Evolutionary conservation across 495 filamentous ascomycete genomes (phyloP).

Genomic region (Trichoderma parareesei): DNA sequence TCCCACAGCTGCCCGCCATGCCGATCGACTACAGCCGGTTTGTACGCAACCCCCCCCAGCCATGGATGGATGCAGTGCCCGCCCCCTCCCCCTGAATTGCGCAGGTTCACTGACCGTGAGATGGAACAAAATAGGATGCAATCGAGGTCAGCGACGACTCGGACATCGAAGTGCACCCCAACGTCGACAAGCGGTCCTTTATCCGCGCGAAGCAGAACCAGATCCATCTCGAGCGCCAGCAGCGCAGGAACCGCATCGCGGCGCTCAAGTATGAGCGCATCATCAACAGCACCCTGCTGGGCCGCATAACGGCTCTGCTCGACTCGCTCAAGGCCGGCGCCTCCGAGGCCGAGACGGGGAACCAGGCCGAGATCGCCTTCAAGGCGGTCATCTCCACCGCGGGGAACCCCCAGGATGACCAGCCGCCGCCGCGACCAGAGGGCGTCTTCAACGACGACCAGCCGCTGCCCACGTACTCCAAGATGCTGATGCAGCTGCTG

Average conservation of each 20-base stretch:
- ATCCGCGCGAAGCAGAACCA: constrained; percentile 97
- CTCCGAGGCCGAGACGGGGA: constrained; percentile 44
- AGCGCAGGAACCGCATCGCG: constrained; percentile 79
- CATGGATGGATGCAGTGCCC: background rate
- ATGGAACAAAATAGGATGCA: background rate
- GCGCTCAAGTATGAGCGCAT: constrained; percentile 88
- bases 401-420: constrained; percentile 60
- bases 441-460: constrained; percentile 72
- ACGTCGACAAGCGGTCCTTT: constrained; percentile 97
- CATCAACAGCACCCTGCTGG: constrained; percentile 83
- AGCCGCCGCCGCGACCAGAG: constrained; percentile 60
- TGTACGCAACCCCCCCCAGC: constrained; percentile 34
- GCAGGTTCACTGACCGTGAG: background rate
- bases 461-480: constrained; percentile 70
- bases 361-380: constrained; percentile 77
- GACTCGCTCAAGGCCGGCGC: constrained; percentile 58
- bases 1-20: constrained; percentile 44
- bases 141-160: constrained; percentile 91
- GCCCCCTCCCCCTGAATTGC: background rate
- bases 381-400: constrained; percentile 74
- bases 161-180: constrained; percentile 96
- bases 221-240: constrained; percentile 80
- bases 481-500: constrained; percentile 88
- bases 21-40: constrained; percentile 94
- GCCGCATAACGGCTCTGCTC: constrained; percentile 72